Evolutionary conservation across 108 stramenopile genomes (phyloP).

Genomic region (Cyclotella kingstonii): DNA sequence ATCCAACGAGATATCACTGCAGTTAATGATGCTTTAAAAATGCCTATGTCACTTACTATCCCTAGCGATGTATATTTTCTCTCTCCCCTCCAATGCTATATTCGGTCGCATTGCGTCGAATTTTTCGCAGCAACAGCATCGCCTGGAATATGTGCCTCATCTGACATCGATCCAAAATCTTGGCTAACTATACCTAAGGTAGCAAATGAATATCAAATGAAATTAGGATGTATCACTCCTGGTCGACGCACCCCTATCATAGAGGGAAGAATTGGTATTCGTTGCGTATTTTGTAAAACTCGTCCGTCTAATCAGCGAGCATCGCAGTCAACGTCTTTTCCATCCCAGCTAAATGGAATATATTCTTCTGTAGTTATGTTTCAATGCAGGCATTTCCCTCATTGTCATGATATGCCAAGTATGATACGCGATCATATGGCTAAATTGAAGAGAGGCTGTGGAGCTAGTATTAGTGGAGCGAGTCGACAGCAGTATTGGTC

Average conservation of each 20-base stretch:
- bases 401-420: constrained; percentile 30
- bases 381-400: constrained; percentile 40
- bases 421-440: constrained; percentile 16
- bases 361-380: constrained; percentile 34
- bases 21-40: background rate
- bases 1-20: background rate
- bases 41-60: constrained; percentile 29
- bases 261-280: constrained; percentile 53
- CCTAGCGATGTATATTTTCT: constrained; percentile 57
- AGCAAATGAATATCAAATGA: background rate
- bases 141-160: too few species aligned
- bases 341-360: constrained; percentile 10
- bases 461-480: background rate
- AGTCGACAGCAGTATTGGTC: constrained; percentile 25
- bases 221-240: constrained; percentile 23
- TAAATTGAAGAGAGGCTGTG: constrained; percentile 27
- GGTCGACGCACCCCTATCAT: constrained; percentile 42
- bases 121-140: constrained; percentile 55
- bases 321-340: constrained; percentile 17
- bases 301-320: constrained; percentile 16
- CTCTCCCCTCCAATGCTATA: constrained; percentile 66
- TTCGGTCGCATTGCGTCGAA: constrained; percentile 60
- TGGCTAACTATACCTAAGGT: background rate
- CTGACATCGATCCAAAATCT: constrained; percentile 9
- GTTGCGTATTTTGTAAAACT: constrained; percentile 58